These are phyloP conservation scores for Lizanozyma gosingica DNA, from an alignment of 1,139 yeast species.

Conservation along the genomic window DNA sequence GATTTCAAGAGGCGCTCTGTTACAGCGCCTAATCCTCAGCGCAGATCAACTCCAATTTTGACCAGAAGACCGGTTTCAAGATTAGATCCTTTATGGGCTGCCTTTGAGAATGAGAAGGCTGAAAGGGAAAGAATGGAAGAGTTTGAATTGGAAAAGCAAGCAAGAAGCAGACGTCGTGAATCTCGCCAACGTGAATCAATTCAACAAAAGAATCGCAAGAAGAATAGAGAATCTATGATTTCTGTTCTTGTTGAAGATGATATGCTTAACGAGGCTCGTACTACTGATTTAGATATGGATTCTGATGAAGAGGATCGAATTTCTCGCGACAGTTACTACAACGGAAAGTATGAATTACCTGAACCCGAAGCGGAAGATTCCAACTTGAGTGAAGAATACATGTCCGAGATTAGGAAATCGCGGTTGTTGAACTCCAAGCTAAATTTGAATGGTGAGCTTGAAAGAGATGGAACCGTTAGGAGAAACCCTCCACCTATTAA, in stretches of 20 bases:
- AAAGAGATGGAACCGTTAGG: constrained; percentile 9
- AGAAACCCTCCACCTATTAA: neutral
- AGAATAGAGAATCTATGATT: constrained; percentile 32
- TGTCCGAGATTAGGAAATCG: constrained; percentile 36
- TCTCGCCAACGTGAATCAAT: constrained; percentile 3
- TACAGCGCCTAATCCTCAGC: constrained; percentile 30
- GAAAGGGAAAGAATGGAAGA: constrained; percentile 38
- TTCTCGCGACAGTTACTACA: constrained; percentile 15
- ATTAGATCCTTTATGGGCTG: constrained; percentile 55
- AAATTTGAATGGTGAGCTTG: constrained; percentile 23
- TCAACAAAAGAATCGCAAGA: constrained; percentile 12
- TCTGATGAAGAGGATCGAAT: constrained; percentile 7
- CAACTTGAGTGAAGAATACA: constrained; percentile 37
- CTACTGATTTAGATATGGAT: neutral
- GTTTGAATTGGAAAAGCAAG: constrained; percentile 15
- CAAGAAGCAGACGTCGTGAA: constrained; percentile 4
- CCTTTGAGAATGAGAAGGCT: constrained; percentile 40
- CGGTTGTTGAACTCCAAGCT: constrained; percentile 35
- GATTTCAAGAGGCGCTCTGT: constrained; percentile 38
- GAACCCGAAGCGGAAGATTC: constrained; percentile 29
- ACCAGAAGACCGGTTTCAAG: constrained; percentile 60
- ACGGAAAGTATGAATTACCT: constrained; percentile 23
- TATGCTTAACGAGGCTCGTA: neutral
- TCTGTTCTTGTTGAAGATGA: constrained; percentile 16
- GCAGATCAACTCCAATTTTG: constrained; percentile 35